A percentile compares a stretch with the other conserved stretches of the same genome.
Evolutionary conservation across 2,329 filamentous ascomycete genomes (phyloP).

Genomic region (Pleurostoma richardsiae): DNA sequence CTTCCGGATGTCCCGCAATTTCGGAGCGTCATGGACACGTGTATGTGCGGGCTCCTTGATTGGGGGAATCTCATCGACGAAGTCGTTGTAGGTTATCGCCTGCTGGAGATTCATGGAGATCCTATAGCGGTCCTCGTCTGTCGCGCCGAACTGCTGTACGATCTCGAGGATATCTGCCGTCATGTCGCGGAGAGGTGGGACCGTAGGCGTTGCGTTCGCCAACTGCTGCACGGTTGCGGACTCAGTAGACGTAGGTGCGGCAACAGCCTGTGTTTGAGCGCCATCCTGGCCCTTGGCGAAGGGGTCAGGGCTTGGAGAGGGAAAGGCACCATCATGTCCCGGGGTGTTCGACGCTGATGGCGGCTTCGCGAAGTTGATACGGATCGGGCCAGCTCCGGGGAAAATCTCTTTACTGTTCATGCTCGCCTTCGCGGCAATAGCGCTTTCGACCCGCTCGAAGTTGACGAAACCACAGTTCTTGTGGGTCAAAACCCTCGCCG

Average conservation of each 20-base stretch:
- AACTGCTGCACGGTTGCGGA: constrained; percentile 25
- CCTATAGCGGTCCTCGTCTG: constrained; percentile 67
- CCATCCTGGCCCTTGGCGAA: constrained; percentile 56
- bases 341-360: constrained; percentile 86
- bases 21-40: constrained; percentile 86
- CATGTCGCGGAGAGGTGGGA: constrained; percentile 72
- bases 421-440: constrained; percentile 78
- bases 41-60: constrained; percentile 85
- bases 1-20: constrained; percentile 92
- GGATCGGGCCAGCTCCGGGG: constrained; percentile 87
- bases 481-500: constrained; percentile 88
- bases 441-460: constrained; percentile 87
- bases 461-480: constrained; percentile 99
- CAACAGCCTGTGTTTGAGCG: constrained; percentile 16
- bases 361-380: constrained; percentile 97
- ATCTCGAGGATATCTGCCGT: constrained; percentile 80
- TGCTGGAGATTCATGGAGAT: constrained; percentile 71
- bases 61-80: constrained; percentile 79
- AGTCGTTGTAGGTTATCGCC: constrained; percentile 69
- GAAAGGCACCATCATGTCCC: constrained; percentile 80
- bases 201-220: constrained; percentile 44
- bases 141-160: constrained; percentile 82
- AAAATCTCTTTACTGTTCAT: constrained; percentile 98
- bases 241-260: constrained; percentile 24
- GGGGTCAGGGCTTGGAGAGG: constrained; percentile 87